Evolutionary conservation across 345 rosid species (phyloP).

Genomic region (Draba incana): DNA sequence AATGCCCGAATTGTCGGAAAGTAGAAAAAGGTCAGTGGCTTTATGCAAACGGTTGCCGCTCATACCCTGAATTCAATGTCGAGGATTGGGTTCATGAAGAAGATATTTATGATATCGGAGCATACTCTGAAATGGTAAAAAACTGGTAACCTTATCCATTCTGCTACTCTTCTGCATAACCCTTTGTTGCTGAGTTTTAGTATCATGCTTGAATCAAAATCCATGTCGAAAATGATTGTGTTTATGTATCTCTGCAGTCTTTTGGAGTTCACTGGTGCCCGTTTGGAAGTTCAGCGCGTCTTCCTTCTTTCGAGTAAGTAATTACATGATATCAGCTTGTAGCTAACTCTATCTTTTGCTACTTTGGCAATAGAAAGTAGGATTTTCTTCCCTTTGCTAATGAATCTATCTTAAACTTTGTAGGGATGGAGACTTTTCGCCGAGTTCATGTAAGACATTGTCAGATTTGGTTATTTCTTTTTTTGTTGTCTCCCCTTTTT

Average conservation of each 20-base stretch:
- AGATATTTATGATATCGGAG: slow-evolving; percentile 74
- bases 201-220: slow-evolving; percentile 4
- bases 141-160: background rate
- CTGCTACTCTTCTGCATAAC: background rate
- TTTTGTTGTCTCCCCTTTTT: slow-evolving; percentile 1
- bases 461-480: slow-evolving; percentile 17
- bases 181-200: background rate
- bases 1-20: slow-evolving; percentile 98
- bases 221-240: slow-evolving; percentile 1
- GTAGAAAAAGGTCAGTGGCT: slow-evolving; percentile 99
- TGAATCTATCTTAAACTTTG: slow-evolving; percentile 32
- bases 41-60: slow-evolving; percentile 75
- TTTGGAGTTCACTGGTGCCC: slow-evolving; percentile 98
- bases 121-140: slow-evolving; percentile 85
- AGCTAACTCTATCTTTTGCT: background rate
- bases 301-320: slow-evolving; percentile 81
- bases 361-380: slow-evolving; percentile 6
- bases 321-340: background rate
- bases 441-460: slow-evolving; percentile 73
- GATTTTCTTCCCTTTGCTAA: slow-evolving; percentile 12
- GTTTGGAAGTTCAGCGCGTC: slow-evolving; percentile 74
- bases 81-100: slow-evolving; percentile 96
- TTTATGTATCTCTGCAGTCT: slow-evolving; percentile 61
- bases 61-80: slow-evolving; percentile 73
- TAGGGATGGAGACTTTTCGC: slow-evolving; percentile 86